phyloP scores from a whole-genome alignment of 2,329 filamentous ascomycete genomes.

The Fusarium pilosicola region DNA sequence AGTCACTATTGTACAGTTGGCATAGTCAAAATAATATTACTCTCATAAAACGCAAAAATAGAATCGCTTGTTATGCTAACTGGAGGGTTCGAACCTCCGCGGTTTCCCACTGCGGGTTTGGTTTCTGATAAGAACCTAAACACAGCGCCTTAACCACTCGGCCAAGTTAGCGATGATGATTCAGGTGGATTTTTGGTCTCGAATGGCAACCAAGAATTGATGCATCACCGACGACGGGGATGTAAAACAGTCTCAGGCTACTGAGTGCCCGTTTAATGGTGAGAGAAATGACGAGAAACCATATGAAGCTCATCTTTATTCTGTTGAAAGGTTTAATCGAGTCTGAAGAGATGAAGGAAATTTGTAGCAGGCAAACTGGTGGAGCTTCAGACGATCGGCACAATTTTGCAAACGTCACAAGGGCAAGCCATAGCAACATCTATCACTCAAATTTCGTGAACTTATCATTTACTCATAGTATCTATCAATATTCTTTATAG shows the following conservation, averaged over 20 bases:
- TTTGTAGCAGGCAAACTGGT: fast-evolving
- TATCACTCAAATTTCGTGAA: neutral
- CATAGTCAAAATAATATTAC: fast-evolving
- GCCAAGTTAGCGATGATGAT: conserved; percentile 39
- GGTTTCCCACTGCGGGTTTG: conserved; percentile 42
- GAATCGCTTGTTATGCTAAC: conserved; percentile 29
- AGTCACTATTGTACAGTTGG: no score
- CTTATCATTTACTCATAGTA: neutral
- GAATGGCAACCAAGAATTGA: neutral
- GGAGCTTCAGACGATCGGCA: neutral
- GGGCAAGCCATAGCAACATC: neutral
- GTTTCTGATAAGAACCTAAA: conserved; percentile 39
- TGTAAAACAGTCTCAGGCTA: fast-evolving
- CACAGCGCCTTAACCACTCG: conserved; percentile 42
- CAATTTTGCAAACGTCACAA: neutral
- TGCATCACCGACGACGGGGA: fast-evolving
- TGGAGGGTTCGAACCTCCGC: conserved; percentile 42
- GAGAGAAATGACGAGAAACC: fast-evolving
- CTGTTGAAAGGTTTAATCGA: fast-evolving
- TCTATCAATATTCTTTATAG: conserved; percentile 12
- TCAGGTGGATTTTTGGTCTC: fast-evolving
- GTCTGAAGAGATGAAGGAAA: no score
- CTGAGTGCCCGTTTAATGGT: fast-evolving
- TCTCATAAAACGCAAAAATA: neutral
- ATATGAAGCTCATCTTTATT: neutral